phyloP scores from a whole-genome alignment of 23 red algal species.

The Cyanidiococcus yangmingshanensis region DNA sequence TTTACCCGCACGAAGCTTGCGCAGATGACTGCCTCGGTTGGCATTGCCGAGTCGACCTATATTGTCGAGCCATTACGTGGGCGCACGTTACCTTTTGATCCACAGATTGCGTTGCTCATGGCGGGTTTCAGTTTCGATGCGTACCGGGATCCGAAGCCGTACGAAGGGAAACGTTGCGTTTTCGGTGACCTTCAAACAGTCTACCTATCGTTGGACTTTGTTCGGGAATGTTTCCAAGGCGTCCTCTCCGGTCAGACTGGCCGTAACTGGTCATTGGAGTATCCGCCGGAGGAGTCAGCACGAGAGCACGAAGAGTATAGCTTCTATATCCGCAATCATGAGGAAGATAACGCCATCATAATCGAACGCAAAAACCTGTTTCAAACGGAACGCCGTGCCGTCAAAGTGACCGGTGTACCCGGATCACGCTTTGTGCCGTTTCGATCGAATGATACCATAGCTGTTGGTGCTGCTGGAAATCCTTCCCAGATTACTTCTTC shows the following conservation, averaged over 20 bases:
- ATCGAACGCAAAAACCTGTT: neutral
- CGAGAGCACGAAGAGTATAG: neutral
- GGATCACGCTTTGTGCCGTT: neutral
- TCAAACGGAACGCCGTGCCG: neutral
- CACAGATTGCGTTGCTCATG: constrained; percentile 1
- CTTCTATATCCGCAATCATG: neutral
- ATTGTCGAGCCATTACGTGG: neutral
- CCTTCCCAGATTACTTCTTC: neutral
- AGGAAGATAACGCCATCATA: neutral
- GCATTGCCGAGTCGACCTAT: neutral
- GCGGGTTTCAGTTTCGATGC: constrained; percentile 16
- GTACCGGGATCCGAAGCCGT: neutral
- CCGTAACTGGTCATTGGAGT: neutral
- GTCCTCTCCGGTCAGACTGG: neutral
- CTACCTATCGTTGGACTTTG: neutral
- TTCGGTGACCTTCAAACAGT: neutral
- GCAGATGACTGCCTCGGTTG: neutral
- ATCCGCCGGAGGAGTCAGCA: constrained; percentile 4
- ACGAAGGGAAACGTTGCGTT: neutral
- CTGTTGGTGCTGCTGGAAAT: neutral
- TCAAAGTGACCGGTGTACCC: neutral
- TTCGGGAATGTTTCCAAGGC: constrained; percentile 3
- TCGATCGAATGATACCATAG: neutral
- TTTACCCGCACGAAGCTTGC: neutral
- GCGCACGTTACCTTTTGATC: neutral